Evolutionary conservation across 108 stramenopile genomes (phyloP).

Genomic region (Cyclostephanos invisitatus): DNA sequence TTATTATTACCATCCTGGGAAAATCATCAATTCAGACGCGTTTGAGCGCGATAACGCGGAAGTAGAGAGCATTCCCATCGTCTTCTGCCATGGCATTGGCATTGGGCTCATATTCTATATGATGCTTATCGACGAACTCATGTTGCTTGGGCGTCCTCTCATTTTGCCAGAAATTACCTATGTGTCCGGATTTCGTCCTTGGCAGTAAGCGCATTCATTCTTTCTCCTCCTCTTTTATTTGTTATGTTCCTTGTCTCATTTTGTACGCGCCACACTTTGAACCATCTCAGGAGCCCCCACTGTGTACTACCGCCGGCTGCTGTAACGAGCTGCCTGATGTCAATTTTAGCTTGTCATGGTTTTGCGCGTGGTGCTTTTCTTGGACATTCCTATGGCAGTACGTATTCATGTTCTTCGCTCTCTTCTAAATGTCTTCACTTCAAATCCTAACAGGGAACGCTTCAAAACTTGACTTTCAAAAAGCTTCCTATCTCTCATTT

Average conservation of each 20-base stretch:
- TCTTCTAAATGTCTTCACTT: not conserved
- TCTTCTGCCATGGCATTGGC: slow-evolving; percentile 90
- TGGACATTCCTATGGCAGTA: slow-evolving; percentile 81
- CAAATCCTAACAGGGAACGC: not conserved
- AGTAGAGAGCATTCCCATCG: slow-evolving; percentile 56
- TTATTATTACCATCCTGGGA: slow-evolving; percentile 82
- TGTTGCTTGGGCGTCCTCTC: slow-evolving; percentile 70
- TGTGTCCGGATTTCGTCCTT: slow-evolving; percentile 83
- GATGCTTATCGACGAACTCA: slow-evolving; percentile 65
- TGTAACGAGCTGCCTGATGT: slow-evolving; percentile 74
- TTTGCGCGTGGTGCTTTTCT: slow-evolving; percentile 66
- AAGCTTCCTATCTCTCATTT: slow-evolving; percentile 19
- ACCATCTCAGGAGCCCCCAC: slow-evolving; percentile 38
- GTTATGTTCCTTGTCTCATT: not conserved
- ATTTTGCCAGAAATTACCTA: slow-evolving; percentile 82
- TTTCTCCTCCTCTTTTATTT: no score
- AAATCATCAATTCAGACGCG: slow-evolving; percentile 12
- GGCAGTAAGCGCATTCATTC: slow-evolving; percentile 38
- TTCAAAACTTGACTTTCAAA: not conserved
- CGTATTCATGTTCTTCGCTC: slow-evolving; percentile 25
- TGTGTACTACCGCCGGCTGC: slow-evolving; percentile 71
- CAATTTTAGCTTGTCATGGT: slow-evolving; percentile 79
- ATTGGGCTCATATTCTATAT: slow-evolving; percentile 79
- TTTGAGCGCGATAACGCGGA: slow-evolving; percentile 30
- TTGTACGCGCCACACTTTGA: not conserved